A percentile compares a stretch with the other conserved stretches of the same genome.
These are phyloP conservation scores for Fraxinus anomala DNA, from an alignment of 257 asterid species.

Conservation along the genomic window DNA sequence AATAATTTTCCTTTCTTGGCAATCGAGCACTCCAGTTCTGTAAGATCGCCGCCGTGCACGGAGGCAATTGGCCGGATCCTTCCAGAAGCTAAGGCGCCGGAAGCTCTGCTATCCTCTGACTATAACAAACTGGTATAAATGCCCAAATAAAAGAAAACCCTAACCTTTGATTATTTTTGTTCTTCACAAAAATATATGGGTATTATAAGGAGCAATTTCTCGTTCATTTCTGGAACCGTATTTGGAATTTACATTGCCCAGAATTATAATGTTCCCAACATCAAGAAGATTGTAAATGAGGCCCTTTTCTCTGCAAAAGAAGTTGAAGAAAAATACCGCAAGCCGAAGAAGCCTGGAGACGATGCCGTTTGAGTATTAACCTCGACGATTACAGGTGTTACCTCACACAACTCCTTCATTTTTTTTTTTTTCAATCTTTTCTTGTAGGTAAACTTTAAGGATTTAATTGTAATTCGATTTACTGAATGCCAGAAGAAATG, in stretches of 20 bases:
- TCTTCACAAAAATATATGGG: conserved; percentile 26
- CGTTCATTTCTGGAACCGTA: conserved; percentile 39
- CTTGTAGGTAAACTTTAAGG: not conserved
- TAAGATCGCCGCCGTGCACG: not conserved
- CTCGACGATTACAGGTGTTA: conserved; percentile 23
- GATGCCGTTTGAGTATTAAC: conserved; percentile 28
- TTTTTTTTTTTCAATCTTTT: too few species aligned
- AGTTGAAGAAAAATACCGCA: conserved; percentile 58
- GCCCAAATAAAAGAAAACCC: conserved; percentile 3
- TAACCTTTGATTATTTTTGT: not conserved
- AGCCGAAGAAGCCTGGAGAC: conserved; percentile 55
- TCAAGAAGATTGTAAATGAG: conserved; percentile 36
- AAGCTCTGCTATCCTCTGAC: not conserved
- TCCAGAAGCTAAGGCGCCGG: not conserved
- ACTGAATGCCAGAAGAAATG: not conserved
- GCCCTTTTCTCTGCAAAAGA: conserved; percentile 50
- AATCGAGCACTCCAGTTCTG: not conserved
- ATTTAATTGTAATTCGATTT: not conserved
- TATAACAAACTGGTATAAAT: not conserved
- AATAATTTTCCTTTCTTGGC: not conserved
- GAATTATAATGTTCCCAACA: conserved; percentile 58
- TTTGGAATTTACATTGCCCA: conserved; percentile 59
- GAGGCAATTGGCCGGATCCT: not conserved
- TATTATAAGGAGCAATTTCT: conserved; percentile 38
- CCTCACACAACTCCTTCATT: not conserved